Conservation (phyloP, 768 basidiomycete genomes). For the Tylopilus balloui region DNA sequence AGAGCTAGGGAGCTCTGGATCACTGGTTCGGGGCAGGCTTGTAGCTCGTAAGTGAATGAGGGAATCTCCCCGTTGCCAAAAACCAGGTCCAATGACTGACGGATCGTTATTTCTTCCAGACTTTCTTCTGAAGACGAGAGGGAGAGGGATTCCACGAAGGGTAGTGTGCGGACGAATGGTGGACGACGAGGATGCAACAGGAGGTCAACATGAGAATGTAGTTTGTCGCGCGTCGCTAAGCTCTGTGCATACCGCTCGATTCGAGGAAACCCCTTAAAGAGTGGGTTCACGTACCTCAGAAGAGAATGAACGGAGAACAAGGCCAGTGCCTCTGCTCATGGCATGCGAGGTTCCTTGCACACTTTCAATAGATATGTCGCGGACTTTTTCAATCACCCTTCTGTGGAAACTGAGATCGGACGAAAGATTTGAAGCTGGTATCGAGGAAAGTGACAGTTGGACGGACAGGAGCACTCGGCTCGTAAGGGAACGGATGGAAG, state of each 20-base stretch:
- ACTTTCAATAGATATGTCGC: slow-evolving; percentile 44
- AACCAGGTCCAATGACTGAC: slow-evolving; percentile 39
- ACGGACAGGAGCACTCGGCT: slow-evolving; percentile 56
- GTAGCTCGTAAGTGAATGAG: background rate
- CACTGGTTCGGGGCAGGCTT: background rate
- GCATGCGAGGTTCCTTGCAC: slow-evolving; percentile 51
- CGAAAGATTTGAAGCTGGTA: slow-evolving; percentile 52
- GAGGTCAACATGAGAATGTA: slow-evolving; percentile 47
- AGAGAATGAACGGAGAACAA: slow-evolving; percentile 45
- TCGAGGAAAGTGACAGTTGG: slow-evolving; percentile 51
- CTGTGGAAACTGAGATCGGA: slow-evolving; percentile 46
- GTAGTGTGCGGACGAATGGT: slow-evolving; percentile 64
- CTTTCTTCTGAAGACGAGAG: slow-evolving; percentile 62
- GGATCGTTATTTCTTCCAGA: slow-evolving; percentile 52
- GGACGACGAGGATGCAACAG: slow-evolving; percentile 79
- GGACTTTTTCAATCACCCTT: slow-evolving; percentile 43
- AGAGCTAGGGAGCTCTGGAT: background rate
- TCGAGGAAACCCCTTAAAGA: background rate
- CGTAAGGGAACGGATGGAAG: slow-evolving; percentile 54
- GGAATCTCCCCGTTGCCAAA: slow-evolving; percentile 7
- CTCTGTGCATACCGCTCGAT: slow-evolving; percentile 14
- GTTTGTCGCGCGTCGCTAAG: slow-evolving; percentile 10
- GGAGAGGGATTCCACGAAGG: slow-evolving; percentile 56
- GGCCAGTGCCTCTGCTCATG: slow-evolving; percentile 57
- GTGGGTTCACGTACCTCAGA: slow-evolving; percentile 28